phyloP scores from a whole-genome alignment of 148 eudicot species.

The Silene conica region DNA sequence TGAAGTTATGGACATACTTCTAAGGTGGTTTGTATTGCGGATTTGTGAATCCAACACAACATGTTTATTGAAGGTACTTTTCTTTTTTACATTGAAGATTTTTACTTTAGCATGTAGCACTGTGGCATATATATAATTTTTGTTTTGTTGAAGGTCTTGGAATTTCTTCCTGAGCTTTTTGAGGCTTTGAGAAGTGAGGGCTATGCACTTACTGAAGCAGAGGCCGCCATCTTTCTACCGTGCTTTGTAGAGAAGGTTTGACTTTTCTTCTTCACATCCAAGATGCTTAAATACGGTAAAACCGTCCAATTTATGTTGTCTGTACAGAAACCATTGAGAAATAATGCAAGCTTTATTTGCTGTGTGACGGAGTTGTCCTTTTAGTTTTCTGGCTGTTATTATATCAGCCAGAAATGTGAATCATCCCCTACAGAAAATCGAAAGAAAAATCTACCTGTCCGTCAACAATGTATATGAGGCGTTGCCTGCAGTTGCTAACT shows the following conservation, averaged over 20 bases:
- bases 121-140: constrained; percentile 1
- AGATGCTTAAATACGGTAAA: not conserved
- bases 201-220: constrained; percentile 83
- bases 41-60: constrained; percentile 91
- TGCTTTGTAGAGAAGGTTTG: constrained; percentile 87
- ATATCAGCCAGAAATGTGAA: not conserved
- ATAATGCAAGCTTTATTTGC: not conserved
- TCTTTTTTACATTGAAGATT: not conserved
- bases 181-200: constrained; percentile 72
- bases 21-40: constrained; percentile 94
- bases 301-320: not conserved
- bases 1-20: constrained; percentile 83
- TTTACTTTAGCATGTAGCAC: not conserved
- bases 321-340: not conserved
- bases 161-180: constrained; percentile 90
- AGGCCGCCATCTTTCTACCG: constrained; percentile 87
- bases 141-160: constrained; percentile 52
- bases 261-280: not conserved
- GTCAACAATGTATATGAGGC: not conserved
- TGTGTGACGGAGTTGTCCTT: not conserved
- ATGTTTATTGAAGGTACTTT: constrained; percentile 76
- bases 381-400: not conserved
- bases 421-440: not conserved
- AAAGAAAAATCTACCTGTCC: not conserved
- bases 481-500: not conserved